These are phyloP conservation scores for Trametes polyzona DNA, from an alignment of 1,284 basidiomycete genomes.

Conservation along the genomic window DNA sequence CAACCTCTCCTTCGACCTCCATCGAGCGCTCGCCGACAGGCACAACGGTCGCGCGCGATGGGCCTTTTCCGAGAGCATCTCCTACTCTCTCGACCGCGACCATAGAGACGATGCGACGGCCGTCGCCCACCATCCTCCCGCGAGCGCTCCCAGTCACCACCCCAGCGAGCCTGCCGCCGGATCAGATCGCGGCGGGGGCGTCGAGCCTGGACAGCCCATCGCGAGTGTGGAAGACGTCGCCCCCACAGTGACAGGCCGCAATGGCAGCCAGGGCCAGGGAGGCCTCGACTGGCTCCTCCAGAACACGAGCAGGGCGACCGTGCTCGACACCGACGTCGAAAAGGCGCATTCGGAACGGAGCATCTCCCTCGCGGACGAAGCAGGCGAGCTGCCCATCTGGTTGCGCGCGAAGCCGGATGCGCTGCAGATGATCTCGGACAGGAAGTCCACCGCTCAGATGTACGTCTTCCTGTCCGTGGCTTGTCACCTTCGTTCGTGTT, in stretches of 20 bases:
- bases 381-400: conserved; percentile 31
- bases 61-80: conserved; percentile 53
- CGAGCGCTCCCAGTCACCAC: background rate
- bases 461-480: conserved; percentile 25
- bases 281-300: conserved; percentile 32
- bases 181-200: background rate
- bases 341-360: conserved; percentile 6
- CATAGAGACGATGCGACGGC: conserved; percentile 10
- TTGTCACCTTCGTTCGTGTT: background rate
- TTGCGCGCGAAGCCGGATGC: conserved; percentile 28
- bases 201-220: background rate
- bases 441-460: conserved; percentile 52
- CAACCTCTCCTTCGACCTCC: conserved; percentile 60
- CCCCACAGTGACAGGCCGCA: background rate
- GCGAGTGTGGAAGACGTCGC: conserved; percentile 6
- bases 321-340: conserved; percentile 4
- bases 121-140: background rate
- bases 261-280: conserved; percentile 5
- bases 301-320: conserved; percentile 29
- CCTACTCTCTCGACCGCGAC: conserved; percentile 35
- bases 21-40: conserved; percentile 55
- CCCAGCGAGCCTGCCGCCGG: too few relatives aligned
- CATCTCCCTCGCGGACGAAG: conserved; percentile 14
- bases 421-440: conserved; percentile 37
- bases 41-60: conserved; percentile 54